A percentile compares a stretch with the other conserved stretches of the same genome.
Conservation (phyloP, 2,329 filamentous ascomycete species). For the Fusarium chlamydosporum region DNA sequence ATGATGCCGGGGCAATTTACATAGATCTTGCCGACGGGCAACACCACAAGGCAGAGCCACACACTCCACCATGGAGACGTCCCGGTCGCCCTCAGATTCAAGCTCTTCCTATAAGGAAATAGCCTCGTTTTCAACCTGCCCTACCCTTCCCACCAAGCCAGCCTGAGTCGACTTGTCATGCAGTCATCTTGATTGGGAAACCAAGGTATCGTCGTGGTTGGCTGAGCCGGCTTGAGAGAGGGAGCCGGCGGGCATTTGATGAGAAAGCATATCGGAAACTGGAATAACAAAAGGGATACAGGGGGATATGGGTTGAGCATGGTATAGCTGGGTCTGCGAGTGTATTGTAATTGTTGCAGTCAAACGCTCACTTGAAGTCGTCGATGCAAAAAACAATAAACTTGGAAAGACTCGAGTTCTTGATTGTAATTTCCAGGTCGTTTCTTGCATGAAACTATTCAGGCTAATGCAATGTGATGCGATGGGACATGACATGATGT, state of each 20-base stretch:
- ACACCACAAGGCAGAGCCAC: background rate
- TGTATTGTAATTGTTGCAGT: background rate
- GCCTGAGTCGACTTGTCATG: background rate
- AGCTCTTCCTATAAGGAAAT: background rate
- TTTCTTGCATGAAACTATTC: constrained; percentile 2
- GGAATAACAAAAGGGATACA: constrained; percentile 2
- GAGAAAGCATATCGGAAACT: background rate
- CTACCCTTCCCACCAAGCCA: background rate
- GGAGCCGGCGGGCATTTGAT: background rate
- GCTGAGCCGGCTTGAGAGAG: background rate
- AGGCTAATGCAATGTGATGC: constrained; percentile 6
- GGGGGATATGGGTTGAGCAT: background rate
- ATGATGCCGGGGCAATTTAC: background rate
- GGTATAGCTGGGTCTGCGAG: background rate
- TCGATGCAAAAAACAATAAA: background rate
- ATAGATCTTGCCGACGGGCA: background rate
- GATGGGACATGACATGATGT: constrained; percentile 18
- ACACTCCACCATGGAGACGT: background rate
- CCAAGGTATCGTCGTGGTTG: background rate
- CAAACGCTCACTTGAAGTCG: background rate
- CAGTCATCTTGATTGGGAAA: constrained; percentile 2
- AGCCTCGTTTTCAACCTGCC: constrained; percentile 10
- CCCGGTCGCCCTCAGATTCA: background rate
- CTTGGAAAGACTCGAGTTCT: background rate
- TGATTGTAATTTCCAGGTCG: constrained; percentile 16